These are phyloP conservation scores for Sesbania bispinosa DNA, from an alignment of 306 rosid species.

Conservation along the genomic window DNA sequence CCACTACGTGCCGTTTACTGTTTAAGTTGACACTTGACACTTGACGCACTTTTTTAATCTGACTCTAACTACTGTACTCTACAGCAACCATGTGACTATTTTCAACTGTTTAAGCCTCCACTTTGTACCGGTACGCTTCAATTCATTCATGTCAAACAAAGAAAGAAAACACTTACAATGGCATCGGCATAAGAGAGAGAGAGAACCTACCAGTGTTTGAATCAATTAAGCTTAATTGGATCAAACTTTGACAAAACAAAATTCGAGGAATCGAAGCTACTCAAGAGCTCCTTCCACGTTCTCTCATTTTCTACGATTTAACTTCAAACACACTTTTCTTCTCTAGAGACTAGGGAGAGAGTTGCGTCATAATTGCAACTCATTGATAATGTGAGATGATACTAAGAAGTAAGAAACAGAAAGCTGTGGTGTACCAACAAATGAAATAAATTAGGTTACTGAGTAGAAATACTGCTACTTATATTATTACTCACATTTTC, in stretches of 20 bases:
- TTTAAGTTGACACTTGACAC: conserved; percentile 24
- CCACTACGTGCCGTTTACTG: conserved; percentile 25
- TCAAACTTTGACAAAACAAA: neutral
- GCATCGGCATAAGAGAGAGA: no score
- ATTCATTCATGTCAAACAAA: no score
- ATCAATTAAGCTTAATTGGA: no score
- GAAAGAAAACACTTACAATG: no score
- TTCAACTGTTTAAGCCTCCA: conserved; percentile 12
- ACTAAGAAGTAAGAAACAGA: neutral
- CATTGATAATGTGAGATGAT: neutral
- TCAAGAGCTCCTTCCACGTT: neutral
- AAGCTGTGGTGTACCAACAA: neutral
- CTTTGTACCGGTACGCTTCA: neutral
- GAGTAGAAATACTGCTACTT: no score
- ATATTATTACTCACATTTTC: no score
- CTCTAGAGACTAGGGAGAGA: neutral
- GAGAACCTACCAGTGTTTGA: no score
- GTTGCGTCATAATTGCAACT: neutral
- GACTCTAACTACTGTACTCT: neutral
- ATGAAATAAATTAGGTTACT: no score
- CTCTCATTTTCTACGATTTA: neutral
- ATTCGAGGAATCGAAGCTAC: neutral
- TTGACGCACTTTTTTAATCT: neutral
- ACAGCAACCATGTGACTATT: neutral
- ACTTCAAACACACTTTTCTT: neutral